Base-by-base conservation (phyloP, 2,329 filamentous ascomycete species). In the Orbilia brochopaga region DNA sequence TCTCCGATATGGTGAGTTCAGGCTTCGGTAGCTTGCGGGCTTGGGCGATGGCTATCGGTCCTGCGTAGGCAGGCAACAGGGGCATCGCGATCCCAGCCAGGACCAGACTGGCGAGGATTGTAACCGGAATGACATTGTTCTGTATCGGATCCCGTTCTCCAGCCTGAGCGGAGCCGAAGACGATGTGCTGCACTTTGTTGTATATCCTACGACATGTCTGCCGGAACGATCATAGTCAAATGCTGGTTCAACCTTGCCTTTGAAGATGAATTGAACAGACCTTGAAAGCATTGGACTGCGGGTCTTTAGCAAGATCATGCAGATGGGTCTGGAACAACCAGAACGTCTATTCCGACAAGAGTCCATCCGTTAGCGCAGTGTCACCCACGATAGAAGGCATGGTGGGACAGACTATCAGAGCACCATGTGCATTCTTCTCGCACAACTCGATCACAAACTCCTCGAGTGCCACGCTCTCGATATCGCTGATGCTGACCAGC, bases 271-370 rank as follows among this genome's bases (percentile, higher is more conserved):
- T 11, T 19, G 19, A 40, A 70, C 67, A 53, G 74, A 77, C 76
- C 66, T 77, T 77, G 81, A 94, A 94, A 55, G 89, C 85, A 76
- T 88, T 86, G 73, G 89, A 88, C 78, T 89, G 88, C 1, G 90
- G 90, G 67, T 89, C 90, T 77, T 84, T 82, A 62, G 89, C 85
- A 73, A 94, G 86, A 78, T 94, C 91, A 82, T 90, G 88, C 30
- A 94, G 85, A 78, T 94, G 92, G 2, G 90, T 93, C 81, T 94
- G 90, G 80, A 94, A 92, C 57, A 94, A 85, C 90, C 90, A 94
- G 80, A 94, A 94, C 37, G 90, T 93, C 90, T 94, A 77, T 57
- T 27, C 13, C 24, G 19, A 21, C 3, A 30, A 40, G 42, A 66
- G 46, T 13, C 50, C 2, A 27, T 40, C 44, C 32, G 48, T 73